These are phyloP conservation scores for Globisporangium camurandrum DNA, from an alignment of 352 stramenopile genomes.

Conservation along the genomic window DNA sequence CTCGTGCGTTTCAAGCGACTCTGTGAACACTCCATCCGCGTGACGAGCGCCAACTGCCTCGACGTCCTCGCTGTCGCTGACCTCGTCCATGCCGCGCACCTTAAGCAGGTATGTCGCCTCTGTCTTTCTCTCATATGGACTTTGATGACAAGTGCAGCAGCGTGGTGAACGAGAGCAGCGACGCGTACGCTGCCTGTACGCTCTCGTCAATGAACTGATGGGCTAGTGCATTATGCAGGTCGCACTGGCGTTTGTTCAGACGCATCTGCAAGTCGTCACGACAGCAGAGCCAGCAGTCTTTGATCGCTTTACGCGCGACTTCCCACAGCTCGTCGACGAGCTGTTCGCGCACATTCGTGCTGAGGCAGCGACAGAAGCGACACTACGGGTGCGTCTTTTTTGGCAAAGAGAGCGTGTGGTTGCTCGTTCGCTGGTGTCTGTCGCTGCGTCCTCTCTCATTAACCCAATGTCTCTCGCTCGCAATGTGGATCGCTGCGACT, in stretches of 20 bases:
- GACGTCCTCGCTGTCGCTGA: slow-evolving; percentile 60
- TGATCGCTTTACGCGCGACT: slow-evolving; percentile 19
- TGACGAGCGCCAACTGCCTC: slow-evolving; percentile 43
- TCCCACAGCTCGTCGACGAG: slow-evolving; percentile 36
- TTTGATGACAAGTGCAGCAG: too few relatives aligned
- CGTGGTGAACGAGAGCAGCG: too few relatives aligned
- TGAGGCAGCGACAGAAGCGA: slow-evolving; percentile 18
- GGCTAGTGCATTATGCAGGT: too few relatives aligned
- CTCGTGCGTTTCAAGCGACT: slow-evolving; percentile 64
- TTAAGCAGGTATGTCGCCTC: slow-evolving; percentile 30
- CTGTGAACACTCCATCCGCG: slow-evolving; percentile 37
- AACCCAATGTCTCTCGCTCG: too few relatives aligned
- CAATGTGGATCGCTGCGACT: too few relatives aligned
- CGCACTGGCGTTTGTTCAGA: slow-evolving; percentile 14
- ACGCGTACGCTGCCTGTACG: background rate
- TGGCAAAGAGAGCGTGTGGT: background rate
- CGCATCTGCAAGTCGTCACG: slow-evolving; percentile 10
- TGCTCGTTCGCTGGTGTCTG: too few relatives aligned
- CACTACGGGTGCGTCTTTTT: slow-evolving; percentile 20
- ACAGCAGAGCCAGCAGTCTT: slow-evolving; percentile 20
- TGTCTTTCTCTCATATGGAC: too few relatives aligned
- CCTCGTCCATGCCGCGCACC: slow-evolving; percentile 37
- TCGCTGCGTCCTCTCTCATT: too few relatives aligned
- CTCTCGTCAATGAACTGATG: too few relatives aligned
- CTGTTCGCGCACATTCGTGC: slow-evolving; percentile 28